Conservation (phyloP, 345 rosid species). For the Sonneratia caseolaris region DNA sequence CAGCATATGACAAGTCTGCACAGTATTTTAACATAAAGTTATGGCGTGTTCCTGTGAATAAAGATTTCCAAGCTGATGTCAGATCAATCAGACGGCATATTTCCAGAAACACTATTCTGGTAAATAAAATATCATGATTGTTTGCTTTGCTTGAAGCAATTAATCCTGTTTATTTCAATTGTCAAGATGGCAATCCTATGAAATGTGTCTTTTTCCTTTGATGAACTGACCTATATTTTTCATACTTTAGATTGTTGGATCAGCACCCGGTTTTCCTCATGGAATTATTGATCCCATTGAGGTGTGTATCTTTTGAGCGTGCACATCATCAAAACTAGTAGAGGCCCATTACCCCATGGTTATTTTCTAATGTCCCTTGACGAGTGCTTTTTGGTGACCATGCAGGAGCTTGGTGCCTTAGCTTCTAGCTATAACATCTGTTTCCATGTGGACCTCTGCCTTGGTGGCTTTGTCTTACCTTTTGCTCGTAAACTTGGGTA, state of each 20-base stretch:
- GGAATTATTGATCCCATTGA: conserved; percentile 95
- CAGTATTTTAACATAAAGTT: conserved; percentile 92
- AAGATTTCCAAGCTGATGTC: conserved; percentile 77
- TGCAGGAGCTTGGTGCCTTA: conserved; percentile 85
- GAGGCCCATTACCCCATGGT: background rate
- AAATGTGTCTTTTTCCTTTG: background rate
- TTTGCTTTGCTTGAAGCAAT: background rate
- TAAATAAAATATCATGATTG: conserved; percentile 17
- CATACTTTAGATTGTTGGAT: conserved; percentile 79
- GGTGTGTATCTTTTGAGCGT: conserved; percentile 29
- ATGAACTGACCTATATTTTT: background rate
- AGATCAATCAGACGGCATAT: conserved; percentile 52
- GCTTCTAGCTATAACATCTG: conserved; percentile 69
- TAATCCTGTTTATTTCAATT: background rate
- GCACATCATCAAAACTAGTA: background rate
- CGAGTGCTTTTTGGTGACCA: background rate
- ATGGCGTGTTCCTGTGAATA: conserved; percentile 80
- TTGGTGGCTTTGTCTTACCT: conserved; percentile 96
- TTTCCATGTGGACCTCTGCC: conserved; percentile 96
- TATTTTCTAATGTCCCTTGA: background rate
- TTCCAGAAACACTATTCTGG: conserved; percentile 81
- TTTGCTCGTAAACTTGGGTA: conserved; percentile 90
- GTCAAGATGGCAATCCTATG: background rate
- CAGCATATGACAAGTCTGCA: conserved; percentile 96
- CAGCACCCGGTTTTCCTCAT: conserved; percentile 97